These are phyloP conservation scores for Solanum peruvianum DNA, from an alignment of 257 asterid genomes.

Conservation along the genomic window DNA sequence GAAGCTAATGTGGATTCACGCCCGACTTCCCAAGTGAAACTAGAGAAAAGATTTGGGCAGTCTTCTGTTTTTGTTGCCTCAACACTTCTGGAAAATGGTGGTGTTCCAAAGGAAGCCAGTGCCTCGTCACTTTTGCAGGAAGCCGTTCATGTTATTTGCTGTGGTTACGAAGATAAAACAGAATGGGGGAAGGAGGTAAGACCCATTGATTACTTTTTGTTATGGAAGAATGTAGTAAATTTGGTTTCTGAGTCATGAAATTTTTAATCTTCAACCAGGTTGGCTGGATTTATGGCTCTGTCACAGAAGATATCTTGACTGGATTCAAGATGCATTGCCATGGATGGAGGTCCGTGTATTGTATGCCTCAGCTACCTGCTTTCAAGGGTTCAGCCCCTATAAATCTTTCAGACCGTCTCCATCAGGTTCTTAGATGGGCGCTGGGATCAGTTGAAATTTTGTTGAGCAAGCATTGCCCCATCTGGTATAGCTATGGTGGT, in stretches of 20 bases:
- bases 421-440: constrained; percentile 95
- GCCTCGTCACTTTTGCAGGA: constrained; percentile 48
- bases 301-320: constrained; percentile 87
- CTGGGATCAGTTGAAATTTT: constrained; percentile 94
- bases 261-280: constrained; percentile 30
- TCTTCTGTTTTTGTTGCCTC: constrained; percentile 80
- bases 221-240: background rate
- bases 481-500: constrained; percentile 93
- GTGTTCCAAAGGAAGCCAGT: constrained; percentile 29
- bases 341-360: constrained; percentile 94
- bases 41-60: constrained; percentile 75
- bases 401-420: constrained; percentile 88
- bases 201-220: background rate
- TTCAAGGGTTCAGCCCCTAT: constrained; percentile 90
- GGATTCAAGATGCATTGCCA: constrained; percentile 94
- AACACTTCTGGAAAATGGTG: constrained; percentile 57
- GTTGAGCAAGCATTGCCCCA: constrained; percentile 81
- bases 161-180: constrained; percentile 87
- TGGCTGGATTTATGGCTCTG: constrained; percentile 95
- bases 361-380: constrained; percentile 76
- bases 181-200: constrained; percentile 97
- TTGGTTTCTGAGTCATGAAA: constrained; percentile 1
- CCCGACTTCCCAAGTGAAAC: constrained; percentile 46
- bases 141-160: constrained; percentile 91
- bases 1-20: constrained; percentile 26